A percentile compares a stretch with the other conserved stretches of the same genome.
phyloP scores from a whole-genome alignment of 2,329 filamentous ascomycete genomes.

The Myriosclerotinia curreyana region DNA sequence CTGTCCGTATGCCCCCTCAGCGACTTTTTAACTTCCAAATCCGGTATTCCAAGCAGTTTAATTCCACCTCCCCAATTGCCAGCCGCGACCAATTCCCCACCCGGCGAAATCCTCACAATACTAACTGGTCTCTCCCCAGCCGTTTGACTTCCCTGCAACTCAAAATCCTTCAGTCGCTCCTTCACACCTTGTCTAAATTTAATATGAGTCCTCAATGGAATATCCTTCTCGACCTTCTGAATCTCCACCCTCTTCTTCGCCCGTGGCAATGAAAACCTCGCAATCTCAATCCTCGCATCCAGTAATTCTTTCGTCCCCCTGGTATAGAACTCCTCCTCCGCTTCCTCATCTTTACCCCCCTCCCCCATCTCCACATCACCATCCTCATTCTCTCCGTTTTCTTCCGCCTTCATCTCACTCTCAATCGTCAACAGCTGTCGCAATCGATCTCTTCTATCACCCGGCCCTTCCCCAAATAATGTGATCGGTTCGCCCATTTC shows the following conservation, averaged over 20 bases:
- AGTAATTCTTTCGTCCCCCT: constrained; percentile 72
- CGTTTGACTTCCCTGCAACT: constrained; percentile 90
- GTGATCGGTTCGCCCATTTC: constrained; percentile 92
- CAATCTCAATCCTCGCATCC: constrained; percentile 73
- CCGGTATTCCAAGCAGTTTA: constrained; percentile 80
- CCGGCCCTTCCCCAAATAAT: constrained; percentile 85
- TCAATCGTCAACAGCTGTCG: constrained; percentile 75
- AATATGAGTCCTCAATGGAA: constrained; percentile 84
- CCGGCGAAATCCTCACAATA: constrained; percentile 86
- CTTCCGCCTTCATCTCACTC: constrained; percentile 56
- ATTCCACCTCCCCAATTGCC: constrained; percentile 93
- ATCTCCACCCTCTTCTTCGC: constrained; percentile 73
- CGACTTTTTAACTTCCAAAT: constrained; percentile 69
- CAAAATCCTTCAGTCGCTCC: constrained; percentile 75
- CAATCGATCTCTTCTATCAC: constrained; percentile 81
- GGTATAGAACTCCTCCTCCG: constrained; percentile 94
- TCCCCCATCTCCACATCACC: constrained; percentile 58
- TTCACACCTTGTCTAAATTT: constrained; percentile 89
- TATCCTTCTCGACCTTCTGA: constrained; percentile 76
- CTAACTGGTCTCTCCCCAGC: constrained; percentile 87
- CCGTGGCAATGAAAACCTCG: constrained; percentile 76
- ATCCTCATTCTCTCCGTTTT: constrained; percentile 59
- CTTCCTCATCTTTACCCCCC: constrained; percentile 59
- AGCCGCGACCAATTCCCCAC: constrained; percentile 77
- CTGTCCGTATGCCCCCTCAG: constrained; percentile 84